Conservation (phyloP, 495 filamentous ascomycete genomes). For the Neurospora africana region DNA sequence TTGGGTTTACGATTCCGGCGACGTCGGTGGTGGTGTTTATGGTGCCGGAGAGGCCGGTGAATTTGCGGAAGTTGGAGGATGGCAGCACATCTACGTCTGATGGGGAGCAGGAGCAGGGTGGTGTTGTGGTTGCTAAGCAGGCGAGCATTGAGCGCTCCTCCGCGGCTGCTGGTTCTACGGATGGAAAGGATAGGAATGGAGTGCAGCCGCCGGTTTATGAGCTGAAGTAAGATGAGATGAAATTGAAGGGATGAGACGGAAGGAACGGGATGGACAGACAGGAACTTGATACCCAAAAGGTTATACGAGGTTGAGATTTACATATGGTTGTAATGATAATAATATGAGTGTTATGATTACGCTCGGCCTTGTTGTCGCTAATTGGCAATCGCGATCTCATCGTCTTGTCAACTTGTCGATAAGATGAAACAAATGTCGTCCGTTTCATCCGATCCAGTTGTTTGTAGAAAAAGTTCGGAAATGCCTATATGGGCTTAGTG, state of each 20-base stretch:
- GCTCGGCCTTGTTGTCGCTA: neutral
- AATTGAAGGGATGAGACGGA: neutral
- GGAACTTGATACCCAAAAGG: neutral
- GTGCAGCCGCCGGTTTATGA: neutral
- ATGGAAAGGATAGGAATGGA: neutral
- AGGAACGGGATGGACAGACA: neutral
- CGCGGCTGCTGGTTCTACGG: neutral
- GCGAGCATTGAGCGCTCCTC: conserved; percentile 3
- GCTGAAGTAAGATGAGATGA: neutral
- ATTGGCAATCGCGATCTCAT: neutral
- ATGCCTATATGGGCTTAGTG: neutral
- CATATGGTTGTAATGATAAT: neutral
- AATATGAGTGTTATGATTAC: neutral
- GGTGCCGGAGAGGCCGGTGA: conserved; percentile 26
- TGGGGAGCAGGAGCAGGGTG: neutral
- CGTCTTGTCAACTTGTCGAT: neutral
- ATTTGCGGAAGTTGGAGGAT: conserved; percentile 9
- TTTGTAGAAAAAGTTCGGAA: neutral
- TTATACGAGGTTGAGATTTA: neutral
- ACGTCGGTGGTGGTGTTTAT: conserved; percentile 26
- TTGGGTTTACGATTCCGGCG: conserved; percentile 28
- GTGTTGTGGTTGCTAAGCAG: conserved; percentile 5
- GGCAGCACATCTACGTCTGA: neutral
- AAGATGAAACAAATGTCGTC: neutral
- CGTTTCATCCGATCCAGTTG: neutral